Evolutionary conservation across 1,284 basidiomycete genomes (phyloP).

Genomic region (Clitocybe nebularis): DNA sequence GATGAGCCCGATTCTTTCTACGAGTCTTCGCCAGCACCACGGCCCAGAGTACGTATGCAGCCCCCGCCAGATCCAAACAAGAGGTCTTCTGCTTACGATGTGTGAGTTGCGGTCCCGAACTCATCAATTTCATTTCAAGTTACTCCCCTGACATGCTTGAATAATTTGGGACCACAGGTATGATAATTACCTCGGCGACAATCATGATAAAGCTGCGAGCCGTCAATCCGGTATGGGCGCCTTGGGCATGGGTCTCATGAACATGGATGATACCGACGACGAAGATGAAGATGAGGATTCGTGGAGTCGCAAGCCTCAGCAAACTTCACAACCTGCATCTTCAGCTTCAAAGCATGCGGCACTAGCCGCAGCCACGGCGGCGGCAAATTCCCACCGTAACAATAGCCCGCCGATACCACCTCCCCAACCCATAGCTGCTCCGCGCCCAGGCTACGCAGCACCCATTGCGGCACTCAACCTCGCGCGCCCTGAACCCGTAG

Average conservation of each 20-base stretch:
- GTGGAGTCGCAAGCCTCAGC: conserved; percentile 1
- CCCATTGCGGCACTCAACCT: conserved; percentile 63
- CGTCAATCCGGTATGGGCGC: conserved; percentile 51
- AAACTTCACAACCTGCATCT: conserved; percentile 13
- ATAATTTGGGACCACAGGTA: conserved; percentile 41
- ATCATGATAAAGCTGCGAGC: conserved; percentile 31
- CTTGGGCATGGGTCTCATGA: conserved; percentile 50
- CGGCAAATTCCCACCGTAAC: conserved; percentile 15
- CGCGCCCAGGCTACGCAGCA: conserved; percentile 68
- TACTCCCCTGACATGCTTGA: conserved; percentile 3
- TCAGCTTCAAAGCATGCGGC: conserved; percentile 37
- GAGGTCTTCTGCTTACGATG: conserved; percentile 56
- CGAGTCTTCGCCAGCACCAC: conserved; percentile 38
- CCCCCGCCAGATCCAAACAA: conserved; percentile 39
- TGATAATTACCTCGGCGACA: conserved; percentile 48
- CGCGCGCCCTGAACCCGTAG: conserved; percentile 40
- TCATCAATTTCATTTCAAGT: not conserved
- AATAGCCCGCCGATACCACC: conserved; percentile 18
- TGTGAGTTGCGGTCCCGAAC: conserved; percentile 42
- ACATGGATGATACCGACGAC: conserved; percentile 47
- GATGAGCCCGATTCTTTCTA: conserved; percentile 62
- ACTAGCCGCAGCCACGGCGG: conserved; percentile 32
- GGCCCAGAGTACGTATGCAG: conserved; percentile 34
- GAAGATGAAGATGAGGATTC: conserved; percentile 26
- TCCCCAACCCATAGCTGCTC: conserved; percentile 55